phyloP scores from a whole-genome alignment of 345 rosid genomes.

The Gossypium stocksii region DNA sequence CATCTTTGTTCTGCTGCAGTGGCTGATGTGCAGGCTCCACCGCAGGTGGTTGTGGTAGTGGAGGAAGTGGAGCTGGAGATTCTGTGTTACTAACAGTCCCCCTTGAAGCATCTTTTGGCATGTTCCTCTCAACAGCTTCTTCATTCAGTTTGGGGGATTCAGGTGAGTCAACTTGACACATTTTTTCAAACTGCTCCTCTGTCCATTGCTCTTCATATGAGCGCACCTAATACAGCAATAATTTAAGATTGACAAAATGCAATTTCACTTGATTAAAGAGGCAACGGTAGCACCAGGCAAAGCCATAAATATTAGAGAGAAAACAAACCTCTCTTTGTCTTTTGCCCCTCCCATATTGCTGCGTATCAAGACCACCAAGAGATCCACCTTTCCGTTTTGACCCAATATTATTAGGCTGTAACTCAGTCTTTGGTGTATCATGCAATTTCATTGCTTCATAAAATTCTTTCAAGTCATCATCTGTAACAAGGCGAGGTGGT shows the following conservation, averaged over 20 bases:
- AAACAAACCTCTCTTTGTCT: slow-evolving; percentile 85
- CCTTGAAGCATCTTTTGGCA: slow-evolving; percentile 35
- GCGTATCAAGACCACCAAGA: slow-evolving; percentile 61
- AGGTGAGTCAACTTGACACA: slow-evolving; percentile 78
- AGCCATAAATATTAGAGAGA: slow-evolving; percentile 17
- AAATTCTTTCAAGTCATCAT: slow-evolving; percentile 68
- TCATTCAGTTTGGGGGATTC: slow-evolving; percentile 63
- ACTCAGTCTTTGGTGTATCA: slow-evolving; percentile 54
- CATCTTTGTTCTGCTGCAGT: slow-evolving; percentile 44
- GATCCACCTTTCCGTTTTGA: slow-evolving; percentile 54
- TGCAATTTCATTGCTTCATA: slow-evolving; percentile 65
- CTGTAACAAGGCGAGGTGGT: slow-evolving; percentile 83
- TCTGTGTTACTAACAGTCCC: slow-evolving; percentile 24
- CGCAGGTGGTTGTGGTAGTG: slow-evolving; percentile 22
- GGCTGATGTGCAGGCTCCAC: slow-evolving; percentile 25
- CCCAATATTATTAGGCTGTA: slow-evolving; percentile 43
- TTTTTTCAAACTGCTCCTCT: slow-evolving; percentile 88
- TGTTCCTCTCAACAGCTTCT: slow-evolving; percentile 38
- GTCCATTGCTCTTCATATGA: slow-evolving; percentile 91
- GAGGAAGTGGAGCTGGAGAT: slow-evolving; percentile 13
- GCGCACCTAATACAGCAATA: slow-evolving; percentile 48
- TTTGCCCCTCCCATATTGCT: slow-evolving; percentile 89
- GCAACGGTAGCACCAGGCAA: neutral
- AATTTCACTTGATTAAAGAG: slow-evolving; percentile 6
- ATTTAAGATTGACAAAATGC: slow-evolving; percentile 5